A percentile compares a stretch with the other conserved stretches of the same genome.
These are phyloP conservation scores for Colletotrichum sp. DNA, from an alignment of 2,329 filamentous ascomycete genomes.

Conservation along the genomic window DNA sequence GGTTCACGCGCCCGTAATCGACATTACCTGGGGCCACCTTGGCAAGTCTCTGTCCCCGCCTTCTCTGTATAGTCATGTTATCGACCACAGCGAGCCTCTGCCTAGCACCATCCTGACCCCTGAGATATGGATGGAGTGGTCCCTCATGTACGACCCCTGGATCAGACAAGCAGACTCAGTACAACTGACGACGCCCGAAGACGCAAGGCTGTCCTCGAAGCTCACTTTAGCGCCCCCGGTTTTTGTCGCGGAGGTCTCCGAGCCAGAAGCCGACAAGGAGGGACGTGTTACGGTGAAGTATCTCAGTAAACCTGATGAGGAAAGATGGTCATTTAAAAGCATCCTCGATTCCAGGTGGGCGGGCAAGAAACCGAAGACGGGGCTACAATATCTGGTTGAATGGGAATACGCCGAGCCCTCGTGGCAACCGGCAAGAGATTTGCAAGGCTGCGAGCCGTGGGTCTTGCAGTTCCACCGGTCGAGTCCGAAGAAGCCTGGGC, in stretches of 20 bases:
- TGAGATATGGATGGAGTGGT: slow-evolving; percentile 15
- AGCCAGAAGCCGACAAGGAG: slow-evolving; percentile 3
- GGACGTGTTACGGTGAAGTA: slow-evolving; percentile 8
- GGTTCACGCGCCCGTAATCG: slow-evolving; percentile 1
- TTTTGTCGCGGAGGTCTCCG: neutral
- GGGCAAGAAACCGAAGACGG: neutral
- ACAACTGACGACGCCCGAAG: neutral
- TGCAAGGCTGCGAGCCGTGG: slow-evolving; percentile 12
- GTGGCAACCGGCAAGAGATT: slow-evolving; percentile 11
- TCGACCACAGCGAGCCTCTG: neutral
- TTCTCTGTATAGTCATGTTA: neutral
- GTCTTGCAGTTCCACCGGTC: slow-evolving; percentile 5
- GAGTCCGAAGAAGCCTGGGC: neutral
- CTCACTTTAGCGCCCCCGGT: neutral
- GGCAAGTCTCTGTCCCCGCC: neutral
- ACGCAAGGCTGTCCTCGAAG: neutral
- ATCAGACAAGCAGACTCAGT: neutral
- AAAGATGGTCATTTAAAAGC: slow-evolving; percentile 7
- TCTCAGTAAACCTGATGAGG: slow-evolving; percentile 1
- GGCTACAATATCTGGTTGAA: slow-evolving; percentile 9
- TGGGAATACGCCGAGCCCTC: slow-evolving; percentile 15
- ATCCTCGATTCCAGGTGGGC: slow-evolving; percentile 8
- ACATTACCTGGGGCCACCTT: neutral
- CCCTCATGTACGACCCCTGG: slow-evolving; percentile 12
- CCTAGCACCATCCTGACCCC: neutral